Conservation (phyloP, 768 basidiomycete genomes). For the Auricularia sp. region DNA sequence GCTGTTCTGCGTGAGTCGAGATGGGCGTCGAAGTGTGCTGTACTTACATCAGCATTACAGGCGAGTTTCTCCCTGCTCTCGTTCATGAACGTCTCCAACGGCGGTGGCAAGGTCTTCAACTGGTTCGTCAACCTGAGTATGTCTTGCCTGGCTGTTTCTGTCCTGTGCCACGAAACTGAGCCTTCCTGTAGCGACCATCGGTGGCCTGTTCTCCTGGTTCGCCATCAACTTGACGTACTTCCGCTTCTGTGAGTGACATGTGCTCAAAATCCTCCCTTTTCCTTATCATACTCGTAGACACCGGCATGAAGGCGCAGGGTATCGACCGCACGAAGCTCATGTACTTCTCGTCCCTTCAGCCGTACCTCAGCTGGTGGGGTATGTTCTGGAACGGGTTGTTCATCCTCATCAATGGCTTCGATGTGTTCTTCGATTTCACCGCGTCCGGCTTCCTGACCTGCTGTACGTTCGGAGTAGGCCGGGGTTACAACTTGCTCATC, state of each 20-base stretch:
- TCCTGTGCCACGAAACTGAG: background rate
- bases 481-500: background rate
- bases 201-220: slow-evolving; percentile 61
- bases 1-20: slow-evolving; percentile 12
- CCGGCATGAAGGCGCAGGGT: slow-evolving; percentile 21
- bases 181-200: slow-evolving; percentile 47
- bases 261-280: background rate
- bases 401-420: slow-evolving; percentile 46
- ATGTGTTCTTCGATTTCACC: slow-evolving; percentile 56
- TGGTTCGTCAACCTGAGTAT: slow-evolving; percentile 18
- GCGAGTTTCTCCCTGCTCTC: slow-evolving; percentile 37
- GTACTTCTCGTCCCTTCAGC: slow-evolving; percentile 30
- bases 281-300: background rate
- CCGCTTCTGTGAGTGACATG: slow-evolving; percentile 45
- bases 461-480: slow-evolving; percentile 24
- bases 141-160: background rate
- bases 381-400: slow-evolving; percentile 51
- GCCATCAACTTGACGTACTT: slow-evolving; percentile 64
- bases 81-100: slow-evolving; percentile 57
- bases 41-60: slow-evolving; percentile 9
- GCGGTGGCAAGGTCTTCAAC: slow-evolving; percentile 49
- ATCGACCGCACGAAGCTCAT: slow-evolving; percentile 36
- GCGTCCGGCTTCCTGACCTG: slow-evolving; percentile 40
- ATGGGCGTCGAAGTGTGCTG: background rate
- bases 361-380: slow-evolving; percentile 63